Evolutionary conservation across 140 eudicot genomes (phyloP).

Genomic region (Bidens hawaiensis): DNA sequence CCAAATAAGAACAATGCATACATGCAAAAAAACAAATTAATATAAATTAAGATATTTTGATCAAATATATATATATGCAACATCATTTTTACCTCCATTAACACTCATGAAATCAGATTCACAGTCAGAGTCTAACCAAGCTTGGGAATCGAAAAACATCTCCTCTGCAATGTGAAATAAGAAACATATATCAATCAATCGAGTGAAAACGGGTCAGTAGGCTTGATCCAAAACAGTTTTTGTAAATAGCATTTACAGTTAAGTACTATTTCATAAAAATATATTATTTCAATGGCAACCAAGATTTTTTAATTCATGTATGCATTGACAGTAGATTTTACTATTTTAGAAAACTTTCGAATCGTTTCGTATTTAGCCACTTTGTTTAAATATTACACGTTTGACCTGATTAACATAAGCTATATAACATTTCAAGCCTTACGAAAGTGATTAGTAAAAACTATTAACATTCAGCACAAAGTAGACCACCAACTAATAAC

Average conservation of each 20-base stretch:
- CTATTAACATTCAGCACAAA: not conserved
- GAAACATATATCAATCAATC: not conserved
- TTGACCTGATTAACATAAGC: not conserved
- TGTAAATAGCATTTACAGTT: not conserved
- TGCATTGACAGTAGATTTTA: not conserved
- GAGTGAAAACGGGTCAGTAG: not conserved
- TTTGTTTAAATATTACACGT: not conserved
- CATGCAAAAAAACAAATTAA: not conserved
- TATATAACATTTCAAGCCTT: not conserved
- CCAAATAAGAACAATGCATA: not conserved
- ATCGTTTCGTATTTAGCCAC: not conserved
- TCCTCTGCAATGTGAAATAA: conserved; percentile 47
- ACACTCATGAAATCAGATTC: conserved; percentile 79
- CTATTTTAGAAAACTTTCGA: not conserved
- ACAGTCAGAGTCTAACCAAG: conserved; percentile 85
- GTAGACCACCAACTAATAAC: not conserved
- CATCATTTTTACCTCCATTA: conserved; percentile 84
- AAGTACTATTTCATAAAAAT: not conserved
- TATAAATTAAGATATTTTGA: not conserved
- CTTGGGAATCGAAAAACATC: conserved; percentile 69
- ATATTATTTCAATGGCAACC: not conserved
- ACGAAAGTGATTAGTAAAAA: not conserved
- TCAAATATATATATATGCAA: too few species aligned
- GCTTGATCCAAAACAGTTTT: too few species aligned
- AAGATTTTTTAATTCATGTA: not conserved